Evolutionary conservation across 2,329 filamentous ascomycete species (phyloP).

Genomic region (Xylariales sp.): DNA sequence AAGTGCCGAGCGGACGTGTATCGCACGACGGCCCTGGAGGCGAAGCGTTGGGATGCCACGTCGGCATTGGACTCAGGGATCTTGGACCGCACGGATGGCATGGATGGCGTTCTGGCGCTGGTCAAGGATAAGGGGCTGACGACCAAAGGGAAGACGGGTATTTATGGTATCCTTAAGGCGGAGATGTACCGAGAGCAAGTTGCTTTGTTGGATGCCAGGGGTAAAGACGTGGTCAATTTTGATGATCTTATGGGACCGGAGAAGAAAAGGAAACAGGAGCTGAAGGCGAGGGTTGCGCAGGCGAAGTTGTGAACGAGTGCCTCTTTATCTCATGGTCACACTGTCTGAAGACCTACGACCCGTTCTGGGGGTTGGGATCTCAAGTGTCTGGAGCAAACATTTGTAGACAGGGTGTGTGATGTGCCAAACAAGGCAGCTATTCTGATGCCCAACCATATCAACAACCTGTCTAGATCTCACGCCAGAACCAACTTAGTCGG

Average conservation of each 20-base stretch:
- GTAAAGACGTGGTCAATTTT: conserved; percentile 9
- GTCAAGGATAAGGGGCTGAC: conserved; percentile 47
- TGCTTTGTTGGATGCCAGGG: conserved; percentile 44
- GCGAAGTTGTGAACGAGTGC: conserved; percentile 38
- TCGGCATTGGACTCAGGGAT: conserved; percentile 63
- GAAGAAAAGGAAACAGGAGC: conserved; percentile 45
- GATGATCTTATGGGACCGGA: conserved; percentile 41
- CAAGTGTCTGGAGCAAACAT: too few relatives aligned
- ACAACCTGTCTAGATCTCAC: too few relatives aligned
- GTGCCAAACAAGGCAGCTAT: too few relatives aligned
- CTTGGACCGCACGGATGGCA: conserved; percentile 57
- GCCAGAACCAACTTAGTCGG: too few relatives aligned
- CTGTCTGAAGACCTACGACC: too few relatives aligned
- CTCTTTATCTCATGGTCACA: too few relatives aligned
- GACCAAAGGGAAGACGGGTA: conserved; percentile 57
- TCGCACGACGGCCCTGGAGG: conserved; percentile 67
- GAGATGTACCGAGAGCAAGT: conserved; percentile 71
- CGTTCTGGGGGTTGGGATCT: too few relatives aligned
- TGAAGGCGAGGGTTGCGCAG: conserved; percentile 41
- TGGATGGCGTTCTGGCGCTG: conserved; percentile 6
- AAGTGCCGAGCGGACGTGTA: conserved; percentile 58
- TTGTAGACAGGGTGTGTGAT: too few relatives aligned
- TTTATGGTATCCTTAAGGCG: conserved; percentile 67
- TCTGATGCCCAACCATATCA: too few relatives aligned
- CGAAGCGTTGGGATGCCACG: conserved; percentile 58